Evolutionary conservation across 495 filamentous ascomycete genomes (phyloP), one percentile per base, ranked within the genome.

Genomic region (Xylaria palmicola): DNA sequence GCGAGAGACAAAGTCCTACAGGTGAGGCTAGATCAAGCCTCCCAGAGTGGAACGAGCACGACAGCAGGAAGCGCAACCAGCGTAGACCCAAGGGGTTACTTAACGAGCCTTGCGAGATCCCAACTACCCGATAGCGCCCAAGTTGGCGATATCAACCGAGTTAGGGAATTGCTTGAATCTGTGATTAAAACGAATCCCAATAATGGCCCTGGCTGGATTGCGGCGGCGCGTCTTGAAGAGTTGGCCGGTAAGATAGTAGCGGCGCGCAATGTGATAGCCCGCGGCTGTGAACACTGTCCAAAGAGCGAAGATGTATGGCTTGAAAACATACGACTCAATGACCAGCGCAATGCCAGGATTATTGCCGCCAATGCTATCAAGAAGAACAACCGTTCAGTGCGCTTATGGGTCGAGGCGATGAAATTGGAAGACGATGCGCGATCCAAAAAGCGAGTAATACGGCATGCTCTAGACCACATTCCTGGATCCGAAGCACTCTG

Each of bases 151-250:
- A 89, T 99, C 67, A 96, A 97, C 68, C 88, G 93, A 68, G 93
- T 93, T n/a, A 83, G 95, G n/a, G 85, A 90, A 54, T 81, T 99
- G 36, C 80, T 98, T 17, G 92, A 97, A 69, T 96, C 91, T 0
- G 95, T 97, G 37, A 96, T 96, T 65, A 91, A 90, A 68, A 97
- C 93, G 20, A 99, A 99, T 69, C 90, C 91, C 0, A 91, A 91
- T 48, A 93, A 97, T 67, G 92, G 89, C 0, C 92, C 93, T n/a
- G 95, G 92, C 36, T 98, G 93, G 90, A 93, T 98, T 68, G 94
- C 94, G 4, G 88, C 92, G 15, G 90, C 92, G n/a, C 85, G 93
- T 65, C 73, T 99, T 58, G 95, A 99, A 70, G 91, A 97, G 67
- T 74, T 93, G 37, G 94, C 94, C 15, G 94, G 95, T 6, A 94